phyloP scores from a whole-genome alignment of 2,329 filamentous ascomycete species.

The Penicillium corylophilum region DNA sequence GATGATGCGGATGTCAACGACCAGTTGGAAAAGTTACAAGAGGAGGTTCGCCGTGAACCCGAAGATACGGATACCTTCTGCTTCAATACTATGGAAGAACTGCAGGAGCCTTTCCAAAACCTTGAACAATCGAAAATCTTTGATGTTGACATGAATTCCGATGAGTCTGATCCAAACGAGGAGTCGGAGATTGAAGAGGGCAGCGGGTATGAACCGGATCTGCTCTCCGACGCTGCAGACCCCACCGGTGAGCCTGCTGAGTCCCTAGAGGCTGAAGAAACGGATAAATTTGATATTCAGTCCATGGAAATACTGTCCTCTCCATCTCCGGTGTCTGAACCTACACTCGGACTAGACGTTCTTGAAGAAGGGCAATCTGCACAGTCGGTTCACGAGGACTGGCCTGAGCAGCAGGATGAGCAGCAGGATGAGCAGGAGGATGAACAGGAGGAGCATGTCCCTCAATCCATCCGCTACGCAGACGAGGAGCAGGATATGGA shows the following conservation, averaged over 20 bases:
- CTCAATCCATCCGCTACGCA: not conserved
- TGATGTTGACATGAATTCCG: not conserved
- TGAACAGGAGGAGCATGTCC: not conserved
- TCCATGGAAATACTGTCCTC: not conserved
- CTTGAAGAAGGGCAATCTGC: constrained; percentile 2
- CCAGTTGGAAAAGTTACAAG: constrained; percentile 9
- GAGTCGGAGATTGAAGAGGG: not conserved
- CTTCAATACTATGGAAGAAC: constrained; percentile 21
- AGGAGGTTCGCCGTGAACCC: constrained; percentile 12
- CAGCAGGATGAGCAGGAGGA: not conserved
- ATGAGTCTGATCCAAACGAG: not conserved
- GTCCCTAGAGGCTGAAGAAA: not conserved
- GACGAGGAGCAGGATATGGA: constrained; percentile 18
- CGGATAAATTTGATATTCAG: not conserved
- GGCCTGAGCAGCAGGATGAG: not conserved
- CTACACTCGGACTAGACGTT: constrained; percentile 2
- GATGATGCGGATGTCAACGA: constrained; percentile 10
- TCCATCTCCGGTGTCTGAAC: constrained; percentile 1
- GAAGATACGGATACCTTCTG: constrained; percentile 23
- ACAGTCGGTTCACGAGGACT: not conserved
- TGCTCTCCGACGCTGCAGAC: not conserved
- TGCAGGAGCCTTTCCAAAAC: constrained; percentile 12
- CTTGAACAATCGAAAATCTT: constrained; percentile 3
- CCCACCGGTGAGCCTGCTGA: not conserved
- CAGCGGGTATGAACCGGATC: not conserved